Percentiles rank a stretch among this genome's conserved stretches.
Evolutionary conservation across 2,329 filamentous ascomycete genomes (phyloP).

Genomic region (Ascochyta clinopodiicola): DNA sequence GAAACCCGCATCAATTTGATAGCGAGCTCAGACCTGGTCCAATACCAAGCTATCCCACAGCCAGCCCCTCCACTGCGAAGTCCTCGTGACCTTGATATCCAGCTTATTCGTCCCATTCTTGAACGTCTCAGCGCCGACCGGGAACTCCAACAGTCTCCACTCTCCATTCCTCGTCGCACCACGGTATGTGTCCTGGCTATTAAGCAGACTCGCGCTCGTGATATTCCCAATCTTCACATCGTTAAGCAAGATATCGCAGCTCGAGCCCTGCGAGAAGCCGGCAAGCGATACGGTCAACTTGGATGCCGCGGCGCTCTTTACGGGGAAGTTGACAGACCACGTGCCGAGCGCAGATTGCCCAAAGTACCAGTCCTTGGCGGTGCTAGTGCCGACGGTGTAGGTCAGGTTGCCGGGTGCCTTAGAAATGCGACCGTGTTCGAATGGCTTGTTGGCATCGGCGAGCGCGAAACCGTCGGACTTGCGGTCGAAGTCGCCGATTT

Average conservation of each 20-base stretch:
- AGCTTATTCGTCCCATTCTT: slow-evolving; percentile 46
- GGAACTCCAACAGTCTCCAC: slow-evolving; percentile 56
- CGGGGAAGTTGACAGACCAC: slow-evolving; percentile 46
- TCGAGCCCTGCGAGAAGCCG: slow-evolving; percentile 54
- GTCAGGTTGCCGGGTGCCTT: slow-evolving; percentile 55
- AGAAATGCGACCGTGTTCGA: slow-evolving; percentile 55
- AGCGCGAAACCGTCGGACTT: slow-evolving; percentile 53
- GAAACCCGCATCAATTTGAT: not conserved
- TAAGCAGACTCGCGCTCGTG: slow-evolving; percentile 46
- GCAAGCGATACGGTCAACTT: slow-evolving; percentile 54
- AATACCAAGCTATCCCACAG: slow-evolving; percentile 53
- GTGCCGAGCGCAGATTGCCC: slow-evolving; percentile 51
- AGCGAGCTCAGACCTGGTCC: slow-evolving; percentile 39
- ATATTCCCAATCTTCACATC: slow-evolving; percentile 51
- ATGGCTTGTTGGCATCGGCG: slow-evolving; percentile 50
- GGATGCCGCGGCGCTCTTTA: slow-evolving; percentile 29
- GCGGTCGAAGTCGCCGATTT: slow-evolving; percentile 58
- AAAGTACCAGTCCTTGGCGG: slow-evolving; percentile 57
- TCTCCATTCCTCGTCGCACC: slow-evolving; percentile 56
- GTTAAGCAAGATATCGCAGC: slow-evolving; percentile 53
- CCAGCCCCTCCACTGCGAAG: slow-evolving; percentile 50
- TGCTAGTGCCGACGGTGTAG: slow-evolving; percentile 51
- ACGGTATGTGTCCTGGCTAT: slow-evolving; percentile 57
- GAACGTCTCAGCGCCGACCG: slow-evolving; percentile 37
- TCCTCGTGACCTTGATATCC: slow-evolving; percentile 47